Conservation (phyloP, 139 green algal species). For the Chlamydomonas incerta region DNA sequence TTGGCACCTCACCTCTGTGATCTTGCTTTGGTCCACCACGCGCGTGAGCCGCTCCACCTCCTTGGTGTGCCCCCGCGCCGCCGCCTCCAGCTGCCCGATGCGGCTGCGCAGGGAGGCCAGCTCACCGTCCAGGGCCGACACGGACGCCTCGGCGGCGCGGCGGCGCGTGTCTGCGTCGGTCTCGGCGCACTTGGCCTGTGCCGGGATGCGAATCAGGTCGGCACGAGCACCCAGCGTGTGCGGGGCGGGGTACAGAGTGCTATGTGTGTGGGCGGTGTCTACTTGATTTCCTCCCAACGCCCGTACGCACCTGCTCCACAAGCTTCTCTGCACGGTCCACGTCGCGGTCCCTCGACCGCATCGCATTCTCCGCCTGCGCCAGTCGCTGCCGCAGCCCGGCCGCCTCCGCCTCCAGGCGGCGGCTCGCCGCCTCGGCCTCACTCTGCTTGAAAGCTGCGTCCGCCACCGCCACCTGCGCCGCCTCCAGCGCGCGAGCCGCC, state of each 20-base stretch:
- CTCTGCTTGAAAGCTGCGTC: background rate
- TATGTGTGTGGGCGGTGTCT: too few species aligned
- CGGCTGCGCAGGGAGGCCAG: background rate
- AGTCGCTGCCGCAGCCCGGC: constrained; percentile 22
- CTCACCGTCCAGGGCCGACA: background rate
- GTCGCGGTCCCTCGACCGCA: constrained; percentile 14
- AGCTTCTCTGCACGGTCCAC: constrained; percentile 10
- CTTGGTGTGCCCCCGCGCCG: constrained; percentile 15
- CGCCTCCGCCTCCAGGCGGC: background rate
- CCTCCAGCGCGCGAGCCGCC: constrained; percentile 7
- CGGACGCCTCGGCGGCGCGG: background rate
- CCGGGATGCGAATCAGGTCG: too few species aligned
- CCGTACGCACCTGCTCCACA: constrained; percentile 11
- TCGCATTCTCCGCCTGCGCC: constrained; percentile 4
- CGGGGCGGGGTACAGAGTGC: too few species aligned
- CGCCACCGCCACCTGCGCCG: background rate
- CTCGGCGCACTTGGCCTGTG: background rate
- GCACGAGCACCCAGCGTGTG: too few species aligned
- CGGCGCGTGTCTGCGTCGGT: background rate
- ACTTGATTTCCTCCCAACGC: too few species aligned
- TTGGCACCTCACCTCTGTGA: constrained; percentile 12
- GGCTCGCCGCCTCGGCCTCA: constrained; percentile 16
- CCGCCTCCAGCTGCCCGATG: constrained; percentile 20
- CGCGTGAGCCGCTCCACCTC: constrained; percentile 43
- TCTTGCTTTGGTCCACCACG: constrained; percentile 22